A percentile compares a stretch with the other conserved stretches of the same genome.
phyloP scores from a whole-genome alignment of 2,329 filamentous ascomycete genomes.

The Pseudocercospora cruenta region DNA sequence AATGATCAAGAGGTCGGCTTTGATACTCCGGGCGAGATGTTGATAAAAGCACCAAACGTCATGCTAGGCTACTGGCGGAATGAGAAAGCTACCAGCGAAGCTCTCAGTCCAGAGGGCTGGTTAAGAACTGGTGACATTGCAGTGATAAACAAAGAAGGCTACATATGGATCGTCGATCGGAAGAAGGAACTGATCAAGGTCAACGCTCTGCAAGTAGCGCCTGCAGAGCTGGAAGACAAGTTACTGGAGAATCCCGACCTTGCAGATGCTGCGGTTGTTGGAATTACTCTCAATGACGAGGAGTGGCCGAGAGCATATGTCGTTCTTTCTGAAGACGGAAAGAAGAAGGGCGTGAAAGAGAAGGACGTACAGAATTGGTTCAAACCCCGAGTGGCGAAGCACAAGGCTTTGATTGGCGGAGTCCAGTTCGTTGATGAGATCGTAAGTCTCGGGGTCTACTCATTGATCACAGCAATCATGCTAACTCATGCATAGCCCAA shows the following conservation, averaged over 20 bases:
- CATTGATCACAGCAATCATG: not conserved
- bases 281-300: slow-evolving; percentile 54
- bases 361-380: slow-evolving; percentile 45
- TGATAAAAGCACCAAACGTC: slow-evolving; percentile 46
- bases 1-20: slow-evolving; percentile 45
- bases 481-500: slow-evolving; percentile 47
- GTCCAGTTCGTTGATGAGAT: slow-evolving; percentile 59
- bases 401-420: slow-evolving; percentile 47
- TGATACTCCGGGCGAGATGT: slow-evolving; percentile 45
- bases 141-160: slow-evolving; percentile 37
- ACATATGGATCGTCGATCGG: slow-evolving; percentile 43
- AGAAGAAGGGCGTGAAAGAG: slow-evolving; percentile 41
- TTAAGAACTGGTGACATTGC: slow-evolving; percentile 43
- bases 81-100: slow-evolving; percentile 43
- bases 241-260: slow-evolving; percentile 57
- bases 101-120: slow-evolving; percentile 45
- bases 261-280: slow-evolving; percentile 60
- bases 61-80: slow-evolving; percentile 49
- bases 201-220: slow-evolving; percentile 43
- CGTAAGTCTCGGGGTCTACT: slow-evolving; percentile 14
- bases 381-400: slow-evolving; percentile 43
- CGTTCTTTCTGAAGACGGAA: slow-evolving; percentile 52
- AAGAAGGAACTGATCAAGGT: slow-evolving; percentile 44
- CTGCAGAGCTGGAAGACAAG: slow-evolving; percentile 41
- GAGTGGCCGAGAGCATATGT: slow-evolving; percentile 61